Percentiles rank a stretch among this genome's conserved stretches.
Conservation (phyloP, 352 stramenopile genomes). For the Phytophthora sansomeana region DNA sequence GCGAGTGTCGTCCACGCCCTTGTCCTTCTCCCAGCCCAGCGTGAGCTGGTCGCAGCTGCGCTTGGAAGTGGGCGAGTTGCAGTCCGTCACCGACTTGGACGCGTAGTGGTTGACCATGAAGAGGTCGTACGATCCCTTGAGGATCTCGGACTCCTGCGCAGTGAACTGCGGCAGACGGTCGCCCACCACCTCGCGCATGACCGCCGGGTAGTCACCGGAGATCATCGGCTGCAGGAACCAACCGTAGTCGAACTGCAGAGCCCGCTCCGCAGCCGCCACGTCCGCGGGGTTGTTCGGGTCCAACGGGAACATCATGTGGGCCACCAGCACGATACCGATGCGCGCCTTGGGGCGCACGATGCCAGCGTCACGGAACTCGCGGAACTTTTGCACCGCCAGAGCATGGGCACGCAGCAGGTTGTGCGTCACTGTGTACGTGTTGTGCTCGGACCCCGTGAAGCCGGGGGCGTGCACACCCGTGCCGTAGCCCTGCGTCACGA, state of each 20-base stretch:
- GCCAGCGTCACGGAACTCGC: constrained; percentile 39
- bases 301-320: constrained; percentile 80
- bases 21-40: constrained; percentile 52
- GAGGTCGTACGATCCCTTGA: constrained; percentile 92
- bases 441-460: constrained; percentile 40
- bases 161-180: constrained; percentile 91
- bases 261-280: constrained; percentile 73
- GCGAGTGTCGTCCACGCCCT: constrained; percentile 60
- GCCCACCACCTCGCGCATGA: constrained; percentile 88
- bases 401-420: constrained; percentile 93
- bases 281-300: constrained; percentile 62
- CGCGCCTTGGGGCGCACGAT: constrained; percentile 56
- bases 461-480: constrained; percentile 58
- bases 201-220: constrained; percentile 90
- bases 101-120: constrained; percentile 97
- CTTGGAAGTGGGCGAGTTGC: constrained; percentile 45
- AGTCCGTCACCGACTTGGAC: constrained; percentile 66
- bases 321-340: constrained; percentile 94
- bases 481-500: constrained; percentile 55
- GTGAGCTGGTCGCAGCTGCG: constrained; percentile 42
- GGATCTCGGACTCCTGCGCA: constrained; percentile 57
- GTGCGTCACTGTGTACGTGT: constrained; percentile 71
- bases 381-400: constrained; percentile 82
- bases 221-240: constrained; percentile 94
- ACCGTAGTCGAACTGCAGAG: constrained; percentile 90